Base-by-base conservation (phyloP, 768 basidiomycete genomes). In the Mycena latifolia region DNA sequence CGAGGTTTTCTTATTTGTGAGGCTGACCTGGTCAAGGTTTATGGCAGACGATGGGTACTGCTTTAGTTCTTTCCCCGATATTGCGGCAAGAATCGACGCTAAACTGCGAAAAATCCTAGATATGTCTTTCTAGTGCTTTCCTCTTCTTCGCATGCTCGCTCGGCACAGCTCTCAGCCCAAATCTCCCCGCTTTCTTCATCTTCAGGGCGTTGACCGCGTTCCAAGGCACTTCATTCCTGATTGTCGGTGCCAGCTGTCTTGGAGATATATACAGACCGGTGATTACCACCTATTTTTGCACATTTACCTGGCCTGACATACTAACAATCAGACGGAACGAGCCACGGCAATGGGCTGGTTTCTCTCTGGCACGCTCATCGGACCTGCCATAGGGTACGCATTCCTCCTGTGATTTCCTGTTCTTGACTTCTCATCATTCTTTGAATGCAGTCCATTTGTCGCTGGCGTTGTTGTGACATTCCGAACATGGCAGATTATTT, bases 251-350 rank as follows among this genome's bases (percentile, higher is more conserved):
- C 0, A 66, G 65, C 50, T 66, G 65, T 33, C 28, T 70, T 18
- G 69, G 69, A 11, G 69, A 70, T 50, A 70, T 70, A 45, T 70
- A 70, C 27, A 51, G 65, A 56, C 69, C 69, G 24, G 69, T 70
- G 37, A 22, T 31, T n/a, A 20, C 20, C 18, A 18, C n/a, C 24
- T 17, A 17, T 1, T 17, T 35, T 17, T n/a, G 14, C 37, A 11
- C 12, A 27, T 47, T 5, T n/a, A 12, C n/a, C n/a, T n/a, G n/a
- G n/a, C n/a, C n/a, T 54, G 39, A 25, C 17, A 20, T 24, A 27
- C 41, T 45, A 27, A 46, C 1, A 43, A 18, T 35, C 33, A 70
- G 69, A 56, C 55, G 12, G 69, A 70, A 33, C 22, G 69, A 55
- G 69, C 65, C 1, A 70, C 69, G 10, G 69, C 69, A 14, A 46